Conservation (phyloP, 768 basidiomycete species). For the Pulveroboletus frians region DNA sequence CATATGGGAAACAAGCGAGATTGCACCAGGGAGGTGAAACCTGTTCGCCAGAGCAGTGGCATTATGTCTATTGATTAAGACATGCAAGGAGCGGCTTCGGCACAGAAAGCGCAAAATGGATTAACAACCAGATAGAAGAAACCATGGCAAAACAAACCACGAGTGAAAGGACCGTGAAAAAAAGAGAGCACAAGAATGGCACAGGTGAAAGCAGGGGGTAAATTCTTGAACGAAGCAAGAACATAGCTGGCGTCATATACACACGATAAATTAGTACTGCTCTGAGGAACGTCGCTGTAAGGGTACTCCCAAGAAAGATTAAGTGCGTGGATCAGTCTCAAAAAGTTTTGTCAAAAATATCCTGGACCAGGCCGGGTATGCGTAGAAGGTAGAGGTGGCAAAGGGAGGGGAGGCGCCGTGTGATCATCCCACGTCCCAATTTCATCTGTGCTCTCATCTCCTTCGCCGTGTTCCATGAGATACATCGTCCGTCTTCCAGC, state of each 20-base stretch:
- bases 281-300: constrained; percentile 1
- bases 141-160: neutral
- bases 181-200: constrained; percentile 12
- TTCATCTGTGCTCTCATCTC: constrained; percentile 21
- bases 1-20: neutral
- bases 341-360: constrained; percentile 20
- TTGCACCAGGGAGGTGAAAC: neutral
- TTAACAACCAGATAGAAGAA: constrained; percentile 1
- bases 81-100: constrained; percentile 4
- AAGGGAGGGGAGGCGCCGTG: constrained; percentile 19
- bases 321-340: neutral
- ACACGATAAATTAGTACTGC: constrained; percentile 28
- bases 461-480: constrained; percentile 26
- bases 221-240: constrained; percentile 5
- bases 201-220: constrained; percentile 7
- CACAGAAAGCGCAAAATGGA: constrained; percentile 9
- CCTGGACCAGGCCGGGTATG: constrained; percentile 22
- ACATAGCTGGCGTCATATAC: constrained; percentile 18
- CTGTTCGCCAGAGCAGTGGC: neutral
- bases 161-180: constrained; percentile 1
- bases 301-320: constrained; percentile 7
- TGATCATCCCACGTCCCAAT: constrained; percentile 17
- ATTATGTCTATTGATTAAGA: neutral
- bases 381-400: constrained; percentile 17
- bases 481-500: constrained; percentile 34